Base-by-base conservation (phyloP, 2,329 filamentous ascomycete genomes). In the Byssothecium circinans region DNA sequence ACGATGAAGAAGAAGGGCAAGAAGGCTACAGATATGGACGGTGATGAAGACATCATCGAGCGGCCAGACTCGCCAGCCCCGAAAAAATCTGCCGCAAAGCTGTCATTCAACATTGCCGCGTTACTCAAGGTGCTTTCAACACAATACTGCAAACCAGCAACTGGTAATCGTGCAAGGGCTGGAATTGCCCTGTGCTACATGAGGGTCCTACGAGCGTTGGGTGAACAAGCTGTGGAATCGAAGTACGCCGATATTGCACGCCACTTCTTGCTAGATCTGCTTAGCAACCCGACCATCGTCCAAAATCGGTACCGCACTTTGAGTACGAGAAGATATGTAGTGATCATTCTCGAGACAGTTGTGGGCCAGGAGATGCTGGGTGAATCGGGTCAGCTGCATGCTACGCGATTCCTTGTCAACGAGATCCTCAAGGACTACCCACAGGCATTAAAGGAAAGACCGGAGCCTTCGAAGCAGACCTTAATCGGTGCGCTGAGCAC, bases 371-470 rank as follows among this genome's bases (percentile, higher is more conserved):
- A 86, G 56, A 87, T 96, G 58, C 78, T 99, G 2, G 91, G 91
- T 11, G 92, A 99, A 70, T 89, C 88, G 12, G 91, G 91, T 7
- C 92, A 96, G 64, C 78, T 92, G 49, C 85, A 87, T 58, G 91
- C 89, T 22, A 89, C 90, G 6, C 89, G 85, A 61, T 83, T 84
- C 52, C 74, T 99, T 43, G 83, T 96, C 64, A 96, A 95, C 67
- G 86, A 90, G 48, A 80, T 96, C 37, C 78, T 99, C 40, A 97
- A 95, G 68, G 94, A 97, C 67, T 97, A 96, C 58, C 92, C 94
- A 0, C 90, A 95, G 68, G 86, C 87, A 4, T 74, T 96, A 39
- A 89, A 91, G 60, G 92, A 97, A 68, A 83, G 88, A 33, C 83
- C 87, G 1, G 92, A 97, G 68, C 94, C 94, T 6, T 86, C 84